phyloP scores from a whole-genome alignment of 2,329 filamentous ascomycete species.

The Fusarium sp. region DNA sequence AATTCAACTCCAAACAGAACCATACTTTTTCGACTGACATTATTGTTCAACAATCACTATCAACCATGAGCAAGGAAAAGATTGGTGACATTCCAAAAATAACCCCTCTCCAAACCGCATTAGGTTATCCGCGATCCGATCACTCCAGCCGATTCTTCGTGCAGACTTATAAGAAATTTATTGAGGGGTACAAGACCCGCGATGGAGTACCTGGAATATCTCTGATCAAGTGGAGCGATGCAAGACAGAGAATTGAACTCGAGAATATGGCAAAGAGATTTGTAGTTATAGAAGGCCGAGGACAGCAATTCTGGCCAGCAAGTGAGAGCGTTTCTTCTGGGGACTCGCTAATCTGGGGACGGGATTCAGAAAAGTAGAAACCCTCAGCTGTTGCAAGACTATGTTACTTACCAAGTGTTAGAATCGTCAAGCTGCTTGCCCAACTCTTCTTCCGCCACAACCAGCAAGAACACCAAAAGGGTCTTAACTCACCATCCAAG shows the following conservation, averaged over 20 bases:
- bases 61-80: neutral
- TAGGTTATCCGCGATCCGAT: neutral
- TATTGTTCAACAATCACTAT: neutral
- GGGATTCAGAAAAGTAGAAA: neutral
- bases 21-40: rapidly evolving
- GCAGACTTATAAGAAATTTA: neutral
- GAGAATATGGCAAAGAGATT: neutral
- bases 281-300: neutral
- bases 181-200: rapidly evolving
- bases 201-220: neutral
- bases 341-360: neutral
- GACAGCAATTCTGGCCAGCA: neutral
- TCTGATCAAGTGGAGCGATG: neutral
- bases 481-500: neutral
- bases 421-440: neutral
- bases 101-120: neutral
- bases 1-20: no score
- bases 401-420: neutral
- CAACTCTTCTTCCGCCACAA: neutral
- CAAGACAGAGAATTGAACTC: neutral
- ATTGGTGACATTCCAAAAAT: neutral
- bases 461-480: neutral
- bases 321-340: neutral
- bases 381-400: rapidly evolving
- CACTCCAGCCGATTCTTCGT: neutral